phyloP scores from a whole-genome alignment of 768 basidiomycete genomes.

The Boletus rubropictus region DNA sequence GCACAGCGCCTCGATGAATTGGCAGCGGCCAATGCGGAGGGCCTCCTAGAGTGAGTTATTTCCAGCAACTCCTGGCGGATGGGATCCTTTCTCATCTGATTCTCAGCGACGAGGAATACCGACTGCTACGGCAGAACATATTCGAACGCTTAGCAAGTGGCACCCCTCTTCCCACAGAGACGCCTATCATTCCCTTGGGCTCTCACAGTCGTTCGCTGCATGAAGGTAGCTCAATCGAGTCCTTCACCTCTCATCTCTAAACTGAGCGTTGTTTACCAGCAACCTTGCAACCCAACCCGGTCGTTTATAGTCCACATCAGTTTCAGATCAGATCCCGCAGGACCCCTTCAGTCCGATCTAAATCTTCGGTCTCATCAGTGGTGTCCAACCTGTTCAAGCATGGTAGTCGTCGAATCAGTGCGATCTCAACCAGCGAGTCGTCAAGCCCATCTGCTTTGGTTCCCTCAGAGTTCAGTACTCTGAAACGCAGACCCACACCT shows the following conservation, averaged over 20 bases:
- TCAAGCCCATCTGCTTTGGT: constrained; percentile 37
- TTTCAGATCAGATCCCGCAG: constrained; percentile 34
- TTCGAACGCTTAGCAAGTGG: constrained; percentile 72
- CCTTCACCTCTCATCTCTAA: not conserved
- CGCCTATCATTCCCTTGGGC: constrained; percentile 53
- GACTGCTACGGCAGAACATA: constrained; percentile 74
- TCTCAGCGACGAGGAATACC: constrained; percentile 77
- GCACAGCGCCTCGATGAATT: constrained; percentile 79
- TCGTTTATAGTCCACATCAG: constrained; percentile 22
- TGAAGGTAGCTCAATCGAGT: constrained; percentile 7
- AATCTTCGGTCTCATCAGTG: constrained; percentile 46
- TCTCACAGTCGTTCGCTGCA: constrained; percentile 27
- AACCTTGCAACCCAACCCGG: constrained; percentile 19
- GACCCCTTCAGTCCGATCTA: constrained; percentile 50
- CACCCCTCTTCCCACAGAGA: constrained; percentile 55
- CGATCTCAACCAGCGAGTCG: constrained; percentile 37
- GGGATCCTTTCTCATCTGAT: constrained; percentile 3
- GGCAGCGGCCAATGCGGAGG: constrained; percentile 73
- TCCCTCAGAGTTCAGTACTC: constrained; percentile 30
- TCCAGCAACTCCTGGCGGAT: not conserved
- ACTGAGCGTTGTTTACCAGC: constrained; percentile 5
- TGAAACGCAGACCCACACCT: constrained; percentile 43
- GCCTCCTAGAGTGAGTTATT: constrained; percentile 60
- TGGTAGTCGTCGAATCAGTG: constrained; percentile 32
- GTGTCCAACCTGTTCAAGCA: constrained; percentile 50